Evolutionary conservation across 768 basidiomycete species (phyloP).

Genomic region (Pulveroboletus sp.): DNA sequence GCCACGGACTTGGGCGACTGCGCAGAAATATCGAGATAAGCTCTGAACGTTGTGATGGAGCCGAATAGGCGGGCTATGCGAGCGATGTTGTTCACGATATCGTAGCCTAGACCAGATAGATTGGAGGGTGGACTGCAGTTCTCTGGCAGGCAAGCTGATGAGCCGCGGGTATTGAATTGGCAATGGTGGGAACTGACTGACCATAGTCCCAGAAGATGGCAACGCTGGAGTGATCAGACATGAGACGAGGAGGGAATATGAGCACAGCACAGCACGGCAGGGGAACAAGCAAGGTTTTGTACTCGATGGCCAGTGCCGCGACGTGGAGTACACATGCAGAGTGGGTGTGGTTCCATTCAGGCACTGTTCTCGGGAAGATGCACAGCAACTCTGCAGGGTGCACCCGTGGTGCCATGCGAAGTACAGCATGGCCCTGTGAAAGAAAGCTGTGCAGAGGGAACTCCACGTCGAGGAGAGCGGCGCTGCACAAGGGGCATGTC

Average conservation of each 20-base stretch:
- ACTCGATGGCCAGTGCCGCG: constrained; percentile 8
- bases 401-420: constrained; percentile 9
- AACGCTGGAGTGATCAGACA: constrained; percentile 35
- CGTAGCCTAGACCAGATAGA: constrained; percentile 34
- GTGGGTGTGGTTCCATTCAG: constrained; percentile 8
- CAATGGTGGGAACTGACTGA: constrained; percentile 15
- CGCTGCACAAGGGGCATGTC: not conserved
- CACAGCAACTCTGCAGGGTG: constrained; percentile 12
- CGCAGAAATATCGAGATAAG: constrained; percentile 47
- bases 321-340: constrained; percentile 14
- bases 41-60: constrained; percentile 45
- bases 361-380: constrained; percentile 6
- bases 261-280: constrained; percentile 5
- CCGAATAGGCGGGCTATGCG: constrained; percentile 45
- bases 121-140: constrained; percentile 30
- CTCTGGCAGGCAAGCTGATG: constrained; percentile 20
- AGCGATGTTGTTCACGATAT: constrained; percentile 41
- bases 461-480: constrained; percentile 1
- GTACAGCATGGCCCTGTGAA: constrained; percentile 17
- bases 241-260: constrained; percentile 18
- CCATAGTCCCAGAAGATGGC: constrained; percentile 42
- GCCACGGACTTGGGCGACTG: constrained; percentile 30
- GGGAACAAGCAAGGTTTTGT: constrained; percentile 18
- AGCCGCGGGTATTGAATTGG: not conserved
- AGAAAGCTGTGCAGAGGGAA: not conserved